These are phyloP conservation scores for Salisapilia sapeloensis DNA, from an alignment of 352 stramenopile genomes.

Conservation along the genomic window DNA sequence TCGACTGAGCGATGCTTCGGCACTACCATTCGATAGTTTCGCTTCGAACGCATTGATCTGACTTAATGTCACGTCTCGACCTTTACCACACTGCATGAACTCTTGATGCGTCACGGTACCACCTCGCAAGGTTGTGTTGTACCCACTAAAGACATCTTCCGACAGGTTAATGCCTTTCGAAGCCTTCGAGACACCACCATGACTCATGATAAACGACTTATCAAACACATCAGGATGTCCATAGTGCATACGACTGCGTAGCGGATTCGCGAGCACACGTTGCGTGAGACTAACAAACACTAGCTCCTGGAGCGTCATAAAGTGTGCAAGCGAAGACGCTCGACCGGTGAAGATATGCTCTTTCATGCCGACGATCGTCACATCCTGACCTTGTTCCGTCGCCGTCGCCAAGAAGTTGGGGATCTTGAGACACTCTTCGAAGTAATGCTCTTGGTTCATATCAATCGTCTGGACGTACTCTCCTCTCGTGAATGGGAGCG, in stretches of 20 bases:
- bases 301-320: conserved; percentile 79
- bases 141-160: conserved; percentile 80
- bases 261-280: conserved; percentile 53
- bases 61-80: conserved; percentile 74
- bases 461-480: conserved; percentile 83
- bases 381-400: conserved; percentile 37
- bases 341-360: conserved; percentile 81
- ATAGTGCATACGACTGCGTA: conserved; percentile 77
- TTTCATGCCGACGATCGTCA: conserved; percentile 80
- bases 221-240: conserved; percentile 81
- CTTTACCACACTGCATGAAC: conserved; percentile 81
- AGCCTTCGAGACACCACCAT: conserved; percentile 72
- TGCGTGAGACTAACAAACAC: conserved; percentile 80
- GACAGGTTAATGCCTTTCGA: conserved; percentile 82
- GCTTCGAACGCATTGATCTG: conserved; percentile 81
- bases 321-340: conserved; percentile 66
- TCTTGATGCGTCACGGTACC: conserved; percentile 67
- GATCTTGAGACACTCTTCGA: conserved; percentile 82
- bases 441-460: conserved; percentile 85
- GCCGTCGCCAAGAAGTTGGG: conserved; percentile 73
- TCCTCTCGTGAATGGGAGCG: conserved; percentile 68
- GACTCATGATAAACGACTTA: conserved; percentile 76
- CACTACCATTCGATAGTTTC: conserved; percentile 69
- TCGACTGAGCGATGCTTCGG: conserved; percentile 63
- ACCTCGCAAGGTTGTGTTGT: conserved; percentile 64